Conservation (phyloP, 306 rosid species). For the Biancaea sappan region DNA sequence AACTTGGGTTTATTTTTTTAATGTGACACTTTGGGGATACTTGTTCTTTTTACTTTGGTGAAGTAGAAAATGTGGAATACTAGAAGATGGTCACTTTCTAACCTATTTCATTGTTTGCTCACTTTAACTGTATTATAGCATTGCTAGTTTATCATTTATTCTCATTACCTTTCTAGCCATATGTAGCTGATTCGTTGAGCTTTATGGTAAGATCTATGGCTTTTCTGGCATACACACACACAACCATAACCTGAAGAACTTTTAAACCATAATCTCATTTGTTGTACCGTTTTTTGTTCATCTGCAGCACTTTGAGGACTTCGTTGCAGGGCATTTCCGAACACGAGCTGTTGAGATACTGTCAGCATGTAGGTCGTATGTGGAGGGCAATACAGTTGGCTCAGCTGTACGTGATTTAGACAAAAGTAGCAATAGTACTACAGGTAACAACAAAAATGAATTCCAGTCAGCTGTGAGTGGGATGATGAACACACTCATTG, state of each 20-base stretch:
- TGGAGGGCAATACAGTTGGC: conserved; percentile 63
- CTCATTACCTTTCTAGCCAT: background rate
- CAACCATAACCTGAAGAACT: background rate
- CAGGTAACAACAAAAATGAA: conserved; percentile 25
- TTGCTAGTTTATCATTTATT: background rate
- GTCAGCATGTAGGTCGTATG: conserved; percentile 61
- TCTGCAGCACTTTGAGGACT: conserved; percentile 78
- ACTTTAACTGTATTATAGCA: background rate
- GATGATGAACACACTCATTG: conserved; percentile 63
- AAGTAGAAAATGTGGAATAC: background rate
- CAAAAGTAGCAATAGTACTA: background rate
- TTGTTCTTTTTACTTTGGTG: background rate
- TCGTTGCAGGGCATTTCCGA: conserved; percentile 62
- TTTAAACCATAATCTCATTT: background rate
- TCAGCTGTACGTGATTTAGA: conserved; percentile 35
- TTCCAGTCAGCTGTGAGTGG: conserved; percentile 53
- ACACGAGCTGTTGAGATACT: conserved; percentile 51
- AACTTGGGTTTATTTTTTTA: too few relatives aligned
- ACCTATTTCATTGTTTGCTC: conserved; percentile 7
- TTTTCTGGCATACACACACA: background rate
- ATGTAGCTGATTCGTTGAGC: background rate
- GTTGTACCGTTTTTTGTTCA: conserved; percentile 4
- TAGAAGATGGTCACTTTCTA: background rate
- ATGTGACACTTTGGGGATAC: background rate
- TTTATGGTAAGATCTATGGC: background rate